Evolutionary conservation across 768 basidiomycete genomes (phyloP), one percentile per base, ranked within the genome.

Genomic region (Tricholoma flavovirens): DNA sequence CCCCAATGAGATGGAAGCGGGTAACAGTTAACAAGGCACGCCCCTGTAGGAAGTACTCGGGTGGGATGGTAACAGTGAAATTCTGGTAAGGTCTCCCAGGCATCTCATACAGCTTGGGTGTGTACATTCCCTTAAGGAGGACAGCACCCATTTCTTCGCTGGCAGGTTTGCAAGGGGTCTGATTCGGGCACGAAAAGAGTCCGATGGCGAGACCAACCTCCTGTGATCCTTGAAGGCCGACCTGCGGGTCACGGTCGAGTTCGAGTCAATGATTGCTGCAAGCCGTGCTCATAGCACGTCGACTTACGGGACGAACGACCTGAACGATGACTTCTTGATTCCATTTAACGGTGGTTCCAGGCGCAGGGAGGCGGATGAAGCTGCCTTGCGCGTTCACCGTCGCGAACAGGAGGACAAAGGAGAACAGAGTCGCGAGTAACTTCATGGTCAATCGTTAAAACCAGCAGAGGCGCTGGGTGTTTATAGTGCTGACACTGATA

Each of bases 171-270:
- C 64, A 54, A 59, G 57, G 56, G 58, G 53, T 60, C 11, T 64
- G 58, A 30, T 51, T 58, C 21, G 62, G 36, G 60, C 77, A 80
- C 43, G 71, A 70, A 43, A 69, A 63, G 53, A 80, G 56, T 10
- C 73, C 74, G 50, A 81, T 73, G 22, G 70, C 72, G 36, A 80
- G 60, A n/a, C 74, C 77, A 2, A 77, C 73, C 57, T 79, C 76
- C 42, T 63, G 68, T 11, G 72, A 73, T 5, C 74, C 73, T 35
- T 74, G 61, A 19, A 75, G 59, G 30, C 69, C 59, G 29, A 73
- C 64, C 77, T 79, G 42, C 10, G 29, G n/a, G n/a, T n/a, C n/a
- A n/a, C n/a, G n/a, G n/a, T n/a, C n/a, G n/a, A n/a, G 17, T 38
- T 43, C 4, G 24, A 1, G 42, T 43, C 10, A 45, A 24, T 48